Conservation (phyloP, 2,329 filamentous ascomycete genomes). For the Fusarium setosum region DNA sequence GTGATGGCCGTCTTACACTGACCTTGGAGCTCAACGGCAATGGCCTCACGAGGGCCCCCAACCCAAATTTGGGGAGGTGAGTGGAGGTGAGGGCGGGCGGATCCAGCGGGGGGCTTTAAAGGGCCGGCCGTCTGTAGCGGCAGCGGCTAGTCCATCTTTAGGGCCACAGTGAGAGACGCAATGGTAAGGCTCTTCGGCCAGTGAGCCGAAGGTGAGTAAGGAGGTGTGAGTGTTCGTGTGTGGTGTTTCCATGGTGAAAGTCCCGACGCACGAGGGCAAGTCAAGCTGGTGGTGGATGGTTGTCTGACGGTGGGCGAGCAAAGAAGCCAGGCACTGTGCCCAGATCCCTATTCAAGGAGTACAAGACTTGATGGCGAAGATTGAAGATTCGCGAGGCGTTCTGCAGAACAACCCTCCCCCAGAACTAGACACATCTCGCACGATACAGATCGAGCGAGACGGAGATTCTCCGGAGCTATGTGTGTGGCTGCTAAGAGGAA, state of each 20-base stretch:
- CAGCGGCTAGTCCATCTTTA: slow-evolving; percentile 30
- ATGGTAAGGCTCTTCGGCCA: slow-evolving; percentile 11
- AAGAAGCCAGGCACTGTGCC: background rate
- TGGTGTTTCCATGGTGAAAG: background rate
- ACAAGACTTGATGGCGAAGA: background rate
- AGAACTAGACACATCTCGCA: background rate
- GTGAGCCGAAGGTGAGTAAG: slow-evolving; percentile 9
- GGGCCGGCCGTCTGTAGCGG: slow-evolving; percentile 30
- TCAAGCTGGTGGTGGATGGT: slow-evolving; percentile 2
- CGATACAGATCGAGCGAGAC: slow-evolving; percentile 10
- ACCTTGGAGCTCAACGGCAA: slow-evolving; percentile 13
- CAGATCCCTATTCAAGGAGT: too few species aligned
- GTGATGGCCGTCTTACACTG: background rate
- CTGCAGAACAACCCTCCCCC: background rate
- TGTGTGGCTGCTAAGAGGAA: background rate
- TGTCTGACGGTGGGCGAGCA: slow-evolving; percentile 6
- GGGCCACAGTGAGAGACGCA: slow-evolving; percentile 27
- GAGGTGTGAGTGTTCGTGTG: background rate
- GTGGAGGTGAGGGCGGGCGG: slow-evolving; percentile 20
- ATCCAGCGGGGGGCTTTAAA: slow-evolving; percentile 22
- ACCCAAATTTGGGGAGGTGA: slow-evolving; percentile 11
- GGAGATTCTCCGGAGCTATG: slow-evolving; percentile 30
- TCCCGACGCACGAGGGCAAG: too few species aligned
- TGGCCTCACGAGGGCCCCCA: background rate
- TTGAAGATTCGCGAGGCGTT: background rate